Percentiles rank a stretch among this genome's conserved stretches.
Evolutionary conservation across 2,329 filamentous ascomycete genomes (phyloP).

Genomic region (Ascochyta koolunga): DNA sequence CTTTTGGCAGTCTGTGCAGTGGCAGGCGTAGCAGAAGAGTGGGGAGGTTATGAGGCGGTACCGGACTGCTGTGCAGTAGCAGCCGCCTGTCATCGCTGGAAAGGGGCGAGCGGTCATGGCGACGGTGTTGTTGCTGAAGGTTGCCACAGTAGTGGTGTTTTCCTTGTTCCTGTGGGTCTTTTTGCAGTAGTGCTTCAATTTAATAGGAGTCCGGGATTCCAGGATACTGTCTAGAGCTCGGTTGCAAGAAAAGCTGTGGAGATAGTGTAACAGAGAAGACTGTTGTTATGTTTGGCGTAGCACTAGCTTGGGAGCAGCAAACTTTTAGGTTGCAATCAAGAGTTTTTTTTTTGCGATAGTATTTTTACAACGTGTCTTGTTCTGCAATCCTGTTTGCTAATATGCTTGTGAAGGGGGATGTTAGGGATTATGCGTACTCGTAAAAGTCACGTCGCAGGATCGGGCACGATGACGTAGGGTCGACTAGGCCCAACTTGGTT

Average conservation of each 20-base stretch:
- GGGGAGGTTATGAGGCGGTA: slow-evolving; percentile 38
- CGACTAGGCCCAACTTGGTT: not conserved
- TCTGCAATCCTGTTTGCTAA: not conserved
- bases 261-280: too few species aligned
- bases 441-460: slow-evolving; percentile 3
- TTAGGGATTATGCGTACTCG: not conserved
- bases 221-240: not conserved
- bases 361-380: too few species aligned
- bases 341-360: not conserved
- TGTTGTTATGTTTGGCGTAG: too few species aligned
- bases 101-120: slow-evolving; percentile 28
- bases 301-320: too few species aligned
- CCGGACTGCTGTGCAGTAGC: slow-evolving; percentile 29
- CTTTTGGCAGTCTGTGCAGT: slow-evolving; percentile 40
- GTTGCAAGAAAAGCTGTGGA: not conserved
- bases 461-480: not conserved
- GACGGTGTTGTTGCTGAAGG: not conserved
- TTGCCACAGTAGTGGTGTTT: not conserved
- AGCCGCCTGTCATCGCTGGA: slow-evolving; percentile 38
- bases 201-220: too few species aligned
- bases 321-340: not conserved
- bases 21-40: slow-evolving; percentile 40
- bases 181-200: too few species aligned
- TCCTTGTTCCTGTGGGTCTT: not conserved
- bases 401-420: not conserved